Evolutionary conservation across 73 alveolate species (phyloP).

Genomic region (Diophrys sp.): DNA sequence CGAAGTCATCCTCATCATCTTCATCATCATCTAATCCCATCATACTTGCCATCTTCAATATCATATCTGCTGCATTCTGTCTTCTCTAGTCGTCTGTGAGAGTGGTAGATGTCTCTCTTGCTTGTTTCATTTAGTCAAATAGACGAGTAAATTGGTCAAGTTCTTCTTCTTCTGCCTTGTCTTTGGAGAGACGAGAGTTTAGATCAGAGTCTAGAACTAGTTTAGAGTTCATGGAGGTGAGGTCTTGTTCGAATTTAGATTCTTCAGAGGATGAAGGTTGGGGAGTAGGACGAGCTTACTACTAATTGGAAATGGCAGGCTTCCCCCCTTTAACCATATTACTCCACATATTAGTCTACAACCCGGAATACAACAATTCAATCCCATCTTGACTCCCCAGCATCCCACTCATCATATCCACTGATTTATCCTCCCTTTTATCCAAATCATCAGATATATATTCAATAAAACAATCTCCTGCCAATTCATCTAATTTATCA

Average conservation of each 20-base stretch:
- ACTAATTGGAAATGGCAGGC: background rate
- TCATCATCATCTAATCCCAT: slow-evolving; percentile 43
- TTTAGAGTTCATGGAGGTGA: background rate
- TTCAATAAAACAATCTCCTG: background rate
- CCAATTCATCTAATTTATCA: background rate
- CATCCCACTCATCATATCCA: background rate
- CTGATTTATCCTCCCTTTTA: background rate
- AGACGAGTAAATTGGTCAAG: slow-evolving; percentile 19
- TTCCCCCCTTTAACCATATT: background rate
- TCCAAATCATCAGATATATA: background rate
- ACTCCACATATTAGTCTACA: background rate
- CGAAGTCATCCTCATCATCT: slow-evolving; percentile 3
- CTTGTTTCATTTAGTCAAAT: slow-evolving; percentile 11
- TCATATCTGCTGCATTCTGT: slow-evolving; percentile 35
- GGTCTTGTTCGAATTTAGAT: background rate
- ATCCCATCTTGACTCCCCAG: background rate
- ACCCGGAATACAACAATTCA: background rate
- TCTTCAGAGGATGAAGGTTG: background rate
- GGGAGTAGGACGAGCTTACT: background rate
- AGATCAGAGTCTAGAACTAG: background rate
- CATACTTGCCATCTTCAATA: slow-evolving; percentile 13
- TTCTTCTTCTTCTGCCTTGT: slow-evolving; percentile 25
- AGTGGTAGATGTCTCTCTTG: background rate
- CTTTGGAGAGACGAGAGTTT: background rate
- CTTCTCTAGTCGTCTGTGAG: slow-evolving; percentile 40